Evolutionary conservation across 1,284 basidiomycete species (phyloP), one percentile per base, ranked within the genome.

Genomic region (Retiboletus flavoniger): DNA sequence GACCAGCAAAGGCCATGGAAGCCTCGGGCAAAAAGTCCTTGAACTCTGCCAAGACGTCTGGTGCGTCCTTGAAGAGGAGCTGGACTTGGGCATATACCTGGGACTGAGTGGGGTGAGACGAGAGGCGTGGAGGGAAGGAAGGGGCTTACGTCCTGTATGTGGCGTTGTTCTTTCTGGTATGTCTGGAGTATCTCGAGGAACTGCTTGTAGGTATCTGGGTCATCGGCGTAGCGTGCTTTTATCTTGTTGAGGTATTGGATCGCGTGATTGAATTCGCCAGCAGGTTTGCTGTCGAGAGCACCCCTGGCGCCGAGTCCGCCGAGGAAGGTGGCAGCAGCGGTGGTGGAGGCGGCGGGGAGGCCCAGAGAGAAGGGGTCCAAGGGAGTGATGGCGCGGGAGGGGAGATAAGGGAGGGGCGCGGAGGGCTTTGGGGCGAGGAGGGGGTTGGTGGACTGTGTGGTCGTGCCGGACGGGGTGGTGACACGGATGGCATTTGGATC

Each of bases 221-320:
- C 94, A 59, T 90, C 86, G n/a, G 85, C 78, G 74, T 91, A 99
- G 47, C 95, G 86, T 43, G 88, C 87, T 78, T 99, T 99, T 78
- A 99, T 99, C 80, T 95, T 96, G 82, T 98, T 98, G 63, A 99
- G 87, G 71, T 96, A 99, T 65, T 93, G 89, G 63, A 99, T 98
- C 21, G 97, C 97, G 69, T 96, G 94, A 72, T 98, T 95, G 78
- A 99, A 98, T 70, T 98, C 95, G 51, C 77, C 81, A 4, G 77
- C 69, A 5, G 78, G 77, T 53, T 79, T 76, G 57, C 74, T 73
- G 59, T 78, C 76, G 43, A 73, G 67, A 8, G 68, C 64, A 39
- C 73, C 74, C 56, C 75, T 75, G 52, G 75, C 75, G 59, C 75
- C 78, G 59, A 84, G 74, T 52, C 79, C 81, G 24, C 81, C 81